Evolutionary conservation across 1,284 basidiomycete genomes (phyloP).

Genomic region (Ceratobasidium papillatum): DNA sequence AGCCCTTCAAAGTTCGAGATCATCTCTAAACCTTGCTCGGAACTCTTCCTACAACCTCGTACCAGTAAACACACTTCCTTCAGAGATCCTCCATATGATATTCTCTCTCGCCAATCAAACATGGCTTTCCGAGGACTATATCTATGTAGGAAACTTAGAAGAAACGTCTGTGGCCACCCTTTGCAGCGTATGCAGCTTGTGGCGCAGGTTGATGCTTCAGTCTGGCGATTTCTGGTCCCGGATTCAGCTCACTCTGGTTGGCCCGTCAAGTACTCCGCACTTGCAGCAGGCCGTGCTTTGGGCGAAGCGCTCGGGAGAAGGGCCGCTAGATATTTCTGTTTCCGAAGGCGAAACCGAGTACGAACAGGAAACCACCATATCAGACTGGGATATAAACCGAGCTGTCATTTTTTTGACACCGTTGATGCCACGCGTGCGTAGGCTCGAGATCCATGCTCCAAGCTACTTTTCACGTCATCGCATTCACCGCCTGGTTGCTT

Average conservation of each 20-base stretch:
- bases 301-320: background rate
- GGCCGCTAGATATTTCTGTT: background rate
- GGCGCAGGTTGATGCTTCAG: background rate
- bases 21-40: background rate
- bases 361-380: background rate
- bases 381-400: background rate
- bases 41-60: background rate
- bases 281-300: background rate
- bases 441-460: background rate
- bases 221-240: background rate
- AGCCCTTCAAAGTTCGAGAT: background rate
- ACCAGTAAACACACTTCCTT: background rate
- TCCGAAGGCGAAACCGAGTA: background rate
- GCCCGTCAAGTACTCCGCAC: background rate
- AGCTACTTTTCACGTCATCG: background rate
- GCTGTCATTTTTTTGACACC: background rate
- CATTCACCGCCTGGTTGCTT: background rate
- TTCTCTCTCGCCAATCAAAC: background rate
- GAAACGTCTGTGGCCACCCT: too few relatives aligned
- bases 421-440: slow-evolving; percentile 1
- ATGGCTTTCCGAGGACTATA: background rate
- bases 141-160: too few relatives aligned
- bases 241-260: background rate
- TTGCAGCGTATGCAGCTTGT: background rate
- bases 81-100: background rate